These are phyloP conservation scores for Trichosanthes truncata DNA, from an alignment of 306 rosid species.

Conservation along the genomic window DNA sequence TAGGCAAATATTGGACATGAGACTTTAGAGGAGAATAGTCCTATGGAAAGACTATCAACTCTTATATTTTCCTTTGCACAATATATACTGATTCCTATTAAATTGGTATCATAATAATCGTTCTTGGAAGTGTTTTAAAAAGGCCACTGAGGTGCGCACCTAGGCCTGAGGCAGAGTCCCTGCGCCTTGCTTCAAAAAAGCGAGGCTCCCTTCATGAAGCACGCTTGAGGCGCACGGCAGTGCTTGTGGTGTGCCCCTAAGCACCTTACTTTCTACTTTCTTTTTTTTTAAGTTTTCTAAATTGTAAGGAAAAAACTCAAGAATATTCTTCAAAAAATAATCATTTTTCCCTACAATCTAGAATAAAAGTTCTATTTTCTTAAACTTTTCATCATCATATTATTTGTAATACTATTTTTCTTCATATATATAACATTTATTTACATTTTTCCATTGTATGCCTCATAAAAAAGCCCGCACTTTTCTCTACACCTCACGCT, in stretches of 20 bases:
- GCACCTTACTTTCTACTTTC: not conserved
- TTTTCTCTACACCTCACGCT: no score
- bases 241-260: not conserved
- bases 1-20: not conserved
- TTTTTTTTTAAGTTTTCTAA: not conserved
- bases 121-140: not conserved
- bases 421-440: not conserved
- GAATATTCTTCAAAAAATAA: no score
- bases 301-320: not conserved
- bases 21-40: not conserved
- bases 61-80: not conserved
- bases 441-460: not conserved
- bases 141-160: not conserved
- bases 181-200: not conserved
- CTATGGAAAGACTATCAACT: no score
- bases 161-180: not conserved
- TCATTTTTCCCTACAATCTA: not conserved
- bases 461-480: not conserved
- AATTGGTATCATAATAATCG: not conserved
- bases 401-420: not conserved
- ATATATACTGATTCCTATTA: not conserved
- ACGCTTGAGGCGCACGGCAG: not conserved
- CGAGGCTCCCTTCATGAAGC: not conserved
- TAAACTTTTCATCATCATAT: not conserved
- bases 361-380: no score